Evolutionary conservation across 1,139 yeast genomes (phyloP).

Genomic region (Yamadazyma oceani): DNA sequence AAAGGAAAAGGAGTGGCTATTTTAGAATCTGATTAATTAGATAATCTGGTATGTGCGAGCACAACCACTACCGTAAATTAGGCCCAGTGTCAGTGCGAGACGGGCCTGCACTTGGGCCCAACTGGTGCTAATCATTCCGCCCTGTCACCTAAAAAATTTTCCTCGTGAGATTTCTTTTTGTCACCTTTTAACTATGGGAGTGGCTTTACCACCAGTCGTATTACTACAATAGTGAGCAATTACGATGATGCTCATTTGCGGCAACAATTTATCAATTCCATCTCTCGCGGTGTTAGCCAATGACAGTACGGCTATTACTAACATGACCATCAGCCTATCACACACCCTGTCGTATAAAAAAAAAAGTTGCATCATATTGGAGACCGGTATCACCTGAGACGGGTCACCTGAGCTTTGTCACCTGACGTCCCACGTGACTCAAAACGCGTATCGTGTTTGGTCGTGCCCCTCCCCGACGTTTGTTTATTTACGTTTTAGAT

Average conservation of each 20-base stretch:
- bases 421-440: neutral
- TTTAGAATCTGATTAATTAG: neutral
- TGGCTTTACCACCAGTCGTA: neutral
- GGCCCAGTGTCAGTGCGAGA: neutral
- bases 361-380: no score
- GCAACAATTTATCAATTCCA: slow-evolving; percentile 10
- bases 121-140: no score
- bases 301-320: slow-evolving; percentile 9
- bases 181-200: no score
- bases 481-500: slow-evolving; percentile 4
- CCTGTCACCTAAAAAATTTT: no score
- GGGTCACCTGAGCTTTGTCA: no score
- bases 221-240: slow-evolving; percentile 2
- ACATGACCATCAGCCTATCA: neutral
- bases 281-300: slow-evolving; percentile 11
- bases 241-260: neutral
- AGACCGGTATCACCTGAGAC: no score
- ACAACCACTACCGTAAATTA: neutral
- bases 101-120: neutral
- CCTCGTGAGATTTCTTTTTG: no score
- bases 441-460: neutral
- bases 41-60: no score
- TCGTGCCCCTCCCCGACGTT: neutral
- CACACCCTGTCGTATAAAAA: no score
- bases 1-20: no score